Evolutionary conservation across 1,139 yeast species (phyloP).

Genomic region (Kurtzmaniella quercitrusa): DNA sequence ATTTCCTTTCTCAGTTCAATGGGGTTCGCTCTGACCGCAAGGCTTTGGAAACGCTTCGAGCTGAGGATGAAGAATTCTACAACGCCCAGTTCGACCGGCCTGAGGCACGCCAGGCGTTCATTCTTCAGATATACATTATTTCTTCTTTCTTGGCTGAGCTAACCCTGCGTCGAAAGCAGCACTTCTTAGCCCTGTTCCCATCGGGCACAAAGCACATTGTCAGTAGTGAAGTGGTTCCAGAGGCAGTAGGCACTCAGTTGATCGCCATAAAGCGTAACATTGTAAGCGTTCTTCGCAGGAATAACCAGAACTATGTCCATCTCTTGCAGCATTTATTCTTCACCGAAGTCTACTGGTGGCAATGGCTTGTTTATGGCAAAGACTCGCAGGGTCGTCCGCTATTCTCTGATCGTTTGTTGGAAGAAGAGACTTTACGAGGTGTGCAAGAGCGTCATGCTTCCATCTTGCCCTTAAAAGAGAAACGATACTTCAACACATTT

Average conservation of each 20-base stretch:
- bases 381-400: slow-evolving; percentile 29
- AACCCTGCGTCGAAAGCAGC: slow-evolving; percentile 18
- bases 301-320: slow-evolving; percentile 25
- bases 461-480: slow-evolving; percentile 27
- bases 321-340: slow-evolving; percentile 24
- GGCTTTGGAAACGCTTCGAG: slow-evolving; percentile 14
- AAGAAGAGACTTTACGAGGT: slow-evolving; percentile 18
- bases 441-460: slow-evolving; percentile 14
- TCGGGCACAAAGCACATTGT: slow-evolving; percentile 33
- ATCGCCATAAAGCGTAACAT: slow-evolving; percentile 26
- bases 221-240: slow-evolving; percentile 28
- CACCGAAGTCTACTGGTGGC: slow-evolving; percentile 39
- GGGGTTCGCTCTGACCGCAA: slow-evolving; percentile 11
- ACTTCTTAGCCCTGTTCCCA: slow-evolving; percentile 19
- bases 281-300: slow-evolving; percentile 14
- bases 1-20: slow-evolving; percentile 30
- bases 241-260: slow-evolving; percentile 18
- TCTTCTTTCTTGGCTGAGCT: slow-evolving; percentile 29
- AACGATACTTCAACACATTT: slow-evolving; percentile 37
- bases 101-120: slow-evolving; percentile 24
- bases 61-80: slow-evolving; percentile 25
- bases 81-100: slow-evolving; percentile 23
- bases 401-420: slow-evolving; percentile 20
- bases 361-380: slow-evolving; percentile 39
- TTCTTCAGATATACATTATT: slow-evolving; percentile 31